These are phyloP conservation scores for Vinca minor DNA, from an alignment of 257 asterid genomes.

Conservation along the genomic window DNA sequence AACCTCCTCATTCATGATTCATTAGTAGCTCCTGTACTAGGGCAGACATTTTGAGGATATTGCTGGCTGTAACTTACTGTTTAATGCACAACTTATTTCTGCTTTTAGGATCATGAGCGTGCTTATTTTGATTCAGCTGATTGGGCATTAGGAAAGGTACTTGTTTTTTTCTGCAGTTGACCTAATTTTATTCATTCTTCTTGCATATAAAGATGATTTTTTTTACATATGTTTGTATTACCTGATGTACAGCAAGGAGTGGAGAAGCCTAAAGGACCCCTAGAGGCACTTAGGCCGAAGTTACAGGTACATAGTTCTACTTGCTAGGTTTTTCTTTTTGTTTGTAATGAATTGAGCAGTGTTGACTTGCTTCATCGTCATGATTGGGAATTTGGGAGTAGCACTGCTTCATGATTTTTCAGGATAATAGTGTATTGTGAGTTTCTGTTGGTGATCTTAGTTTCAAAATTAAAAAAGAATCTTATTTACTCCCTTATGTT, in stretches of 20 bases:
- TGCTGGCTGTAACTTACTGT: background rate
- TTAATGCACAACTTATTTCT: slow-evolving; percentile 2
- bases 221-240: background rate
- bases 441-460: background rate
- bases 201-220: background rate
- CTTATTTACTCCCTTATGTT: background rate
- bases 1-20: background rate
- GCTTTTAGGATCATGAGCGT: slow-evolving; percentile 87
- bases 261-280: slow-evolving; percentile 96
- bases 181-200: slow-evolving; percentile 7
- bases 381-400: no score
- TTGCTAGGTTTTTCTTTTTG: background rate
- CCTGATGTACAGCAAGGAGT: slow-evolving; percentile 70
- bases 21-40: background rate
- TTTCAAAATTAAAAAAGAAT: background rate
- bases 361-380: no score
- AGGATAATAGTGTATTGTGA: background rate
- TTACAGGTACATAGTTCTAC: slow-evolving; percentile 54
- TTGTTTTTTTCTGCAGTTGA: slow-evolving; percentile 10
- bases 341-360: background rate
- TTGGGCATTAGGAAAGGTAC: slow-evolving; percentile 99
- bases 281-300: slow-evolving; percentile 98
- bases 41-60: background rate
- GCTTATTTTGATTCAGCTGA: slow-evolving; percentile 99
- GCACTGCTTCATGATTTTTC: background rate